Evolutionary conservation across 2,329 filamentous ascomycete species (phyloP), one percentile per base, ranked within the genome.

Genomic region (Xylariaceae sp.): DNA sequence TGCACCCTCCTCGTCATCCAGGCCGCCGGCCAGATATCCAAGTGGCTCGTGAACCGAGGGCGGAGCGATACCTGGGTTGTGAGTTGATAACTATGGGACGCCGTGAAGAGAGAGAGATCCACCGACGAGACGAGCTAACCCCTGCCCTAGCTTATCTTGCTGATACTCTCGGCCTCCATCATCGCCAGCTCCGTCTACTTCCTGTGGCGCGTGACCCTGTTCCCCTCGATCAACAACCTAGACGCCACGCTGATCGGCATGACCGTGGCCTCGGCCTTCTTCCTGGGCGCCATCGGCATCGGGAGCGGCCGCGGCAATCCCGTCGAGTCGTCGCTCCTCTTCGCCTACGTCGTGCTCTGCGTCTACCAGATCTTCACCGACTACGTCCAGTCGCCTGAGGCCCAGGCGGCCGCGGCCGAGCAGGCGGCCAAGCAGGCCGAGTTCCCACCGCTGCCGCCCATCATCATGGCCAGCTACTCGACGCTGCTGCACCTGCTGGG

Each of bases 301-400:
- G 85, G 84, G 41, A 94, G 86, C 51, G 90, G 90, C 2, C 80
- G 89, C 50, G 92, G 92, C 40, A 98, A 94, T 52, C 87, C 90
- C 2, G 84, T 96, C 35, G 90, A 98, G 62, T 94, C 87, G 47
- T 94, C 90, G 15, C 68, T 98, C 9, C 73, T 98, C 38, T 96
- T 98, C 55, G 90, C 92, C 52, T 98, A 98, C 60, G 78, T 95
- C 40, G 92, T 94, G n/a, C 80, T 98, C 42, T 96, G 90, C 66
- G 84, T 96, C 54, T 98, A 96, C 64, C 92, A 98, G 60, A 96
- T 96, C 59, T 96, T 96, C 60, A 98, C 92, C 51, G 92, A 98
- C 62, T 96, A 96, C 62, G 77, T 90, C 47, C 88, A 92, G 3
- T 89, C 84, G 4, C 60, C 73, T 13, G 77, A 73, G n/a, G 67